Conservation (phyloP, 805 yeast genomes). For the Nakazawaea ambrosiae region DNA sequence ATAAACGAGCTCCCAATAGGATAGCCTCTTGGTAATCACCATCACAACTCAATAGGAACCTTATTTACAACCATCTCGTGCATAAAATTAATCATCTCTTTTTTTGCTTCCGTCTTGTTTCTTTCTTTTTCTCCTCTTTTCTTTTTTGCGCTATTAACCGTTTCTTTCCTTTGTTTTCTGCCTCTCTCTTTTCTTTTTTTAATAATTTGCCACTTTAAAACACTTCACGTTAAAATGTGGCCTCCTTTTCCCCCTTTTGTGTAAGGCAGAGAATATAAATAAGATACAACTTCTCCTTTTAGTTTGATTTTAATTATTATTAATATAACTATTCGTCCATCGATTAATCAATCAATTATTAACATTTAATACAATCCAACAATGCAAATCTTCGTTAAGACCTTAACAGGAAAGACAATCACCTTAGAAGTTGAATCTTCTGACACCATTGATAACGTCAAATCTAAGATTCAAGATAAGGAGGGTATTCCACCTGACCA, state of each 20-base stretch:
- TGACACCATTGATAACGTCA: slow-evolving; percentile 37
- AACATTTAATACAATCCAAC: no score
- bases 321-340: neutral
- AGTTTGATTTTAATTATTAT: neutral
- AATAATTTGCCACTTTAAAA: no score
- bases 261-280: neutral
- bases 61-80: no score
- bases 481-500: slow-evolving; percentile 40
- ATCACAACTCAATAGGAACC: no score
- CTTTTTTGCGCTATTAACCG: neutral
- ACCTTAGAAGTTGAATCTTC: slow-evolving; percentile 63
- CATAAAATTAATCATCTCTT: neutral
- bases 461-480: slow-evolving; percentile 35
- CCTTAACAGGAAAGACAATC: slow-evolving; percentile 85
- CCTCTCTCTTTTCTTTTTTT: no score
- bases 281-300: neutral
- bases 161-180: slow-evolving; percentile 1
- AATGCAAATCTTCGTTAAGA: slow-evolving; percentile 92
- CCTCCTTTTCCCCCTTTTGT: neutral
- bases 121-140: neutral
- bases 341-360: slow-evolving; percentile 12
- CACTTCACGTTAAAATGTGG: no score
- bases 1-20: no score
- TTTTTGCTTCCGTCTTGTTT: neutral
- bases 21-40: no score